Percentiles rank a stretch among this genome's conserved stretches.
Conservation (phyloP, 2,329 filamentous ascomycete genomes). For the Colletotrichum destructivum region DNA sequence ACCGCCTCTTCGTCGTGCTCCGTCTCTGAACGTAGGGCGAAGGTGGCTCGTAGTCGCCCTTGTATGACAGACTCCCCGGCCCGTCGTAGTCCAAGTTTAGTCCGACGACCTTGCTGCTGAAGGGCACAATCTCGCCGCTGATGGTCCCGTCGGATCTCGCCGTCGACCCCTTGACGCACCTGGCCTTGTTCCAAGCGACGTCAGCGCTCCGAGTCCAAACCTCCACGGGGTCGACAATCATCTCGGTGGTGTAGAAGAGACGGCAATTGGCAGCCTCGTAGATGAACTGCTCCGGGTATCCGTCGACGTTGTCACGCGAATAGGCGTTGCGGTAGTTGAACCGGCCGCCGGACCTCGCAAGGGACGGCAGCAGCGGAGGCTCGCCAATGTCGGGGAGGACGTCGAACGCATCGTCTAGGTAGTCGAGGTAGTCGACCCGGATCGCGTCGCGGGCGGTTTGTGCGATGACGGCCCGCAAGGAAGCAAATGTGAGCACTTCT, state of each 20-base stretch:
- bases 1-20: slow-evolving; percentile 6
- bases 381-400: slow-evolving; percentile 19
- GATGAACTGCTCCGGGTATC: slow-evolving; percentile 69
- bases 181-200: slow-evolving; percentile 53
- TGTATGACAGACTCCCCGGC: slow-evolving; percentile 30
- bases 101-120: slow-evolving; percentile 21
- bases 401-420: not conserved
- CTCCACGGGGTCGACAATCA: slow-evolving; percentile 61
- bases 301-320: slow-evolving; percentile 40
- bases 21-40: slow-evolving; percentile 14
- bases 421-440: slow-evolving; percentile 26
- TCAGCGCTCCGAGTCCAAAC: slow-evolving; percentile 63
- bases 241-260: slow-evolving; percentile 68
- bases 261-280: slow-evolving; percentile 71
- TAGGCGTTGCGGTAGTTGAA: slow-evolving; percentile 60
- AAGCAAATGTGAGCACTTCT: slow-evolving; percentile 52
- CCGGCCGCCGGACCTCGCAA: slow-evolving; percentile 60
- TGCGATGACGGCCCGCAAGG: slow-evolving; percentile 41
- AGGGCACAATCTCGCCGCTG: slow-evolving; percentile 19
- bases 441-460: slow-evolving; percentile 16
- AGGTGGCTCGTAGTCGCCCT: slow-evolving; percentile 24
- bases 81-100: slow-evolving; percentile 28
- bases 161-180: slow-evolving; percentile 49
- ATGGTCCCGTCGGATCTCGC: slow-evolving; percentile 37
- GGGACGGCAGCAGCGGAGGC: slow-evolving; percentile 32